Conservation (phyloP, 768 basidiomycete species). For the Lentinula sp. region DNA sequence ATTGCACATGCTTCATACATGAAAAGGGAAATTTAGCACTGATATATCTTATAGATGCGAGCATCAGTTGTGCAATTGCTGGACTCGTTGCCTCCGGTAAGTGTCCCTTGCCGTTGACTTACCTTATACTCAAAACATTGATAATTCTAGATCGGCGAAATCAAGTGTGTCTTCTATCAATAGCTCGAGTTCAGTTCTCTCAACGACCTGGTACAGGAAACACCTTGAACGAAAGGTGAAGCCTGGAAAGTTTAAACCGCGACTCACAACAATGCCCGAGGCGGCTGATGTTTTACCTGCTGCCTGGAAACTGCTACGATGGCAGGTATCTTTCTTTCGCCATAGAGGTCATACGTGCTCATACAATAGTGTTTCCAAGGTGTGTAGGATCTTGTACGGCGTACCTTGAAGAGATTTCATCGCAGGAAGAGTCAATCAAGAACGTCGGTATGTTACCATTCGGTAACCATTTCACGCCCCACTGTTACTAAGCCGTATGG, state of each 20-base stretch:
- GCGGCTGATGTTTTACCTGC: slow-evolving; percentile 44
- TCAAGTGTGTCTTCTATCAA: slow-evolving; percentile 32
- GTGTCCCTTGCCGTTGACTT: slow-evolving; percentile 10
- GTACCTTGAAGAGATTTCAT: slow-evolving; percentile 57
- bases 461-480: not conserved
- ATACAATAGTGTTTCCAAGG: slow-evolving; percentile 24
- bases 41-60: slow-evolving; percentile 36
- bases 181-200: not conserved
- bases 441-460: slow-evolving; percentile 36
- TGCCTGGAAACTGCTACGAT: slow-evolving; percentile 62
- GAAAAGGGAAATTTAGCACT: not conserved
- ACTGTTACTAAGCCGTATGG: not conserved
- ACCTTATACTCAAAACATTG: not conserved
- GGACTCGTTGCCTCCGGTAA: slow-evolving; percentile 42
- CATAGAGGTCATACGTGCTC: not conserved
- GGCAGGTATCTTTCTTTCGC: slow-evolving; percentile 27
- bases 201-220: slow-evolving; percentile 8
- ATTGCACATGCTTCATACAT: not conserved
- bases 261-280: slow-evolving; percentile 38
- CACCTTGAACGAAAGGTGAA: slow-evolving; percentile 48
- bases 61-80: slow-evolving; percentile 35
- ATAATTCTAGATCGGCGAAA: slow-evolving; percentile 38
- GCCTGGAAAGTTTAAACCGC: slow-evolving; percentile 46
- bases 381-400: slow-evolving; percentile 71
- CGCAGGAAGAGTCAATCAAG: slow-evolving; percentile 46